These are phyloP conservation scores for Gracilaria domingensis DNA, from an alignment of 23 red algal species.

Conservation along the genomic window DNA sequence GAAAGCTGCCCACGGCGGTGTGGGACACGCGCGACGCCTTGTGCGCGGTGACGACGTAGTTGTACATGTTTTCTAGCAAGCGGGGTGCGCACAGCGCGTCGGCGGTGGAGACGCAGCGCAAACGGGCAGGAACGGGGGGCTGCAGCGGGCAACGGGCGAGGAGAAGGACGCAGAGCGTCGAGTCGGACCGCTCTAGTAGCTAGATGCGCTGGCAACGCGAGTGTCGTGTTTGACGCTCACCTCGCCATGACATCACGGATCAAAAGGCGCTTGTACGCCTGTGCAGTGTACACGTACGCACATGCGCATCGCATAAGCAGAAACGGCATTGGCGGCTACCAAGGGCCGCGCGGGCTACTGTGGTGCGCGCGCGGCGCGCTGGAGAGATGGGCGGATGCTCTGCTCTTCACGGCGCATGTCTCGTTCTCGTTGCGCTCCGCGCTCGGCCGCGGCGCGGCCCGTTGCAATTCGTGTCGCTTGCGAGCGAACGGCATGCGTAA, in stretches of 20 bases:
- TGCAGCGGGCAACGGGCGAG: background rate
- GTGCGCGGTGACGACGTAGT: constrained; percentile 95
- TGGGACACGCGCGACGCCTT: constrained; percentile 83
- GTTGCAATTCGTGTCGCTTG: background rate
- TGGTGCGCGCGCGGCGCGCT: too few relatives aligned
- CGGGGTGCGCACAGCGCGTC: background rate
- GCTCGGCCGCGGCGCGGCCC: background rate
- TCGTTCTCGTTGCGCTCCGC: background rate
- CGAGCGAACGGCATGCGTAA: background rate
- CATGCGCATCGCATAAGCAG: too few relatives aligned
- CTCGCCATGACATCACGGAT: too few relatives aligned
- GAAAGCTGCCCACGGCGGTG: constrained; percentile 87
- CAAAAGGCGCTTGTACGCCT: too few relatives aligned
- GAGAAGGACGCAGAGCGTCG: background rate
- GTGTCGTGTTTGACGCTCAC: too few relatives aligned
- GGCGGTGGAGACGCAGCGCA: too few relatives aligned
- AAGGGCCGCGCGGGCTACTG: background rate
- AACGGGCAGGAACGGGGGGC: too few relatives aligned
- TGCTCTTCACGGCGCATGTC: constrained; percentile 10
- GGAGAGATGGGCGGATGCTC: too few relatives aligned
- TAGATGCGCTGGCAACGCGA: too few relatives aligned
- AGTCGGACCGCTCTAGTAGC: too few relatives aligned
- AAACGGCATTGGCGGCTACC: background rate
- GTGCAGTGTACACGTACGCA: too few relatives aligned
- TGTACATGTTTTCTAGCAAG: constrained; percentile 54